These are phyloP conservation scores for Tolypocladium sp. DNA, from an alignment of 2,329 filamentous ascomycete genomes.

Conservation along the genomic window DNA sequence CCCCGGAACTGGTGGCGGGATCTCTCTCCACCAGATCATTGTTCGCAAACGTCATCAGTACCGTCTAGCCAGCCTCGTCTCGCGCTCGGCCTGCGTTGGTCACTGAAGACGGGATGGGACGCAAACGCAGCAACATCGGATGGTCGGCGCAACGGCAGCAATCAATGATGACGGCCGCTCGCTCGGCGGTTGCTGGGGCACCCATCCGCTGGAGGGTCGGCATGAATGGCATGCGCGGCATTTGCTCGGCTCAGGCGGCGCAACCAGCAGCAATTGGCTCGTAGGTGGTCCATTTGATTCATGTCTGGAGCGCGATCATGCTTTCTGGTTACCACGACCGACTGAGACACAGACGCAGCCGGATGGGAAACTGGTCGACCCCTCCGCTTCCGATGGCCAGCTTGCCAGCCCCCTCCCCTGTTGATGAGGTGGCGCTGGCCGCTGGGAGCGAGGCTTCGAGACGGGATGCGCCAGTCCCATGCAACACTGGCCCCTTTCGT, in stretches of 20 bases:
- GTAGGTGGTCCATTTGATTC: neutral
- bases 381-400: neutral
- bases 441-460: neutral
- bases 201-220: neutral
- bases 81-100: neutral
- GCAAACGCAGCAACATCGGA: neutral
- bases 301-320: neutral
- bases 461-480: neutral
- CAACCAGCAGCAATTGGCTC: neutral
- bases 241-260: neutral
- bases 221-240: neutral
- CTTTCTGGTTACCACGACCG: neutral
- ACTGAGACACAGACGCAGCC: neutral
- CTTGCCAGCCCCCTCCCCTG: neutral
- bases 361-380: neutral
- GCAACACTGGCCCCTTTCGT: neutral
- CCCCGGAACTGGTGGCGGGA: neutral
- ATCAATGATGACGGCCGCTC: neutral
- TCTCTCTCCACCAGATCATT: neutral
- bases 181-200: neutral
- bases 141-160: neutral
- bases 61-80: neutral
- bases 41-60: neutral
- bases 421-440: neutral
- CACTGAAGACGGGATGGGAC: neutral